Evolutionary conservation across 768 basidiomycete genomes (phyloP).

Genomic region (Hebeloma cylindrosporum): DNA sequence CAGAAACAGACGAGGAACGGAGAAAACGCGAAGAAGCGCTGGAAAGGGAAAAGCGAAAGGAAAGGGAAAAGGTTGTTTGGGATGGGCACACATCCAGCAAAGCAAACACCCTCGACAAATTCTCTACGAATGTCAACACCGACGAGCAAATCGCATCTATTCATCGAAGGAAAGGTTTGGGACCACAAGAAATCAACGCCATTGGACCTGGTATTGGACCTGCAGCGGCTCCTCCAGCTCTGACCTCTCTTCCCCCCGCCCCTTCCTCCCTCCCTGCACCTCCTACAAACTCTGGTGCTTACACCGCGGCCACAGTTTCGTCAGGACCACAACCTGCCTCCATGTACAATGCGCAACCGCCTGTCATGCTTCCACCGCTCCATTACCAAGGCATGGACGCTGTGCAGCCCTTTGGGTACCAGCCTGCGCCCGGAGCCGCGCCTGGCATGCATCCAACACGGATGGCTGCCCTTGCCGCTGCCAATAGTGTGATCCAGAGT

Average conservation of each 20-base stretch:
- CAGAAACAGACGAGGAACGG: conserved; percentile 88
- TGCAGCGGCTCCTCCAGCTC: conserved; percentile 65
- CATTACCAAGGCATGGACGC: conserved; percentile 82
- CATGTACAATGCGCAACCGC: conserved; percentile 53
- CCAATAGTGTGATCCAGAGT: conserved; percentile 45
- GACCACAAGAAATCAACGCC: conserved; percentile 75
- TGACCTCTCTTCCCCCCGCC: conserved; percentile 64
- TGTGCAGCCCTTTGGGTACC: conserved; percentile 77
- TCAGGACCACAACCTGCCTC: conserved; percentile 92
- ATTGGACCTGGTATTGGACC: conserved; percentile 90
- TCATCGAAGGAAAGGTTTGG: conserved; percentile 88
- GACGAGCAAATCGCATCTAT: conserved; percentile 98
- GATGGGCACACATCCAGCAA: conserved; percentile 97
- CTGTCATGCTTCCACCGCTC: conserved; percentile 82
- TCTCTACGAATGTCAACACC: conserved; percentile 89
- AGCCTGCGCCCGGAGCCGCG: conserved; percentile 37
- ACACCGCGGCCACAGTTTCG: conserved; percentile 82
- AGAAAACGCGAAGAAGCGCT: conserved; percentile 86
- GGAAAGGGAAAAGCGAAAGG: conserved; percentile 76
- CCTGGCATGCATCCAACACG: conserved; percentile 70
- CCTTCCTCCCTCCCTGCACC: conserved; percentile 75
- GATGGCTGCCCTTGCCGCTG: conserved; percentile 57
- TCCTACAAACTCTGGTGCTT: conserved; percentile 58
- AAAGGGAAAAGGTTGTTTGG: conserved; percentile 96
- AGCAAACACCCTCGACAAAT: conserved; percentile 88